Evolutionary conservation across 164 flowering plant species (phyloP), one percentile per base, ranked within the genome.

Genomic region (Dillenia turbinata): DNA sequence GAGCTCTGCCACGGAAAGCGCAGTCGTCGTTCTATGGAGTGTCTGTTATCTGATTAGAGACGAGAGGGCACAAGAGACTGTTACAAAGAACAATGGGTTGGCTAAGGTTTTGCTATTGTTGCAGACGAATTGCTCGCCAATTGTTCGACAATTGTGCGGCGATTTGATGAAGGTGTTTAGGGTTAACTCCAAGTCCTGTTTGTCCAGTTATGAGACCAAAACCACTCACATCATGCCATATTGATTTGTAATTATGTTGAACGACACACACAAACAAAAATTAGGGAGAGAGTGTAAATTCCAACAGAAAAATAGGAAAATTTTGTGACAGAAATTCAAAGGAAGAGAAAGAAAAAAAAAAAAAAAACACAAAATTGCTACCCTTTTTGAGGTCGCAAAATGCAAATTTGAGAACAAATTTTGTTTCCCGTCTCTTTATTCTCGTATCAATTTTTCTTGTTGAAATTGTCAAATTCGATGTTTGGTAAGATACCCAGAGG

Each of bases 221-320:
- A 82, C 92, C 12, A 83, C 88, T 14, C 92, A 93, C 59, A 90
- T 93, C 62, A 93, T 84, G 90, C 98, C 98, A 19, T 92, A 81
- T 60, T 87, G 80, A 85, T 12, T 47, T 19, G 22, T 19, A 19
- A 19, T 19, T 19, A 19, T 19, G 22, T 19, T 19, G 22, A 19
- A 19, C 22, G 22, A 19, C 22, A 19, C 22, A 19, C 22, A 19
- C 22, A 19, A 19, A 19, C 22, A 19, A 19, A 19, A 19, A 19
- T 19, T 19, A 19, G 22, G 22, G 22, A 19, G 1, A 19, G 22
- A 19, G 22, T 19, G 22, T 19, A 19, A 19, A 19, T 19, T 19
- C 22, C 22, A 19, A 19, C 22, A 19, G 22, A 19, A 19, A 19
- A 19, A 19, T 19, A 19, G 22, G 22, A 19, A 19, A 19, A 19